phyloP scores from a whole-genome alignment of 805 yeast genomes.

The Monosporozyma unispora region DNA sequence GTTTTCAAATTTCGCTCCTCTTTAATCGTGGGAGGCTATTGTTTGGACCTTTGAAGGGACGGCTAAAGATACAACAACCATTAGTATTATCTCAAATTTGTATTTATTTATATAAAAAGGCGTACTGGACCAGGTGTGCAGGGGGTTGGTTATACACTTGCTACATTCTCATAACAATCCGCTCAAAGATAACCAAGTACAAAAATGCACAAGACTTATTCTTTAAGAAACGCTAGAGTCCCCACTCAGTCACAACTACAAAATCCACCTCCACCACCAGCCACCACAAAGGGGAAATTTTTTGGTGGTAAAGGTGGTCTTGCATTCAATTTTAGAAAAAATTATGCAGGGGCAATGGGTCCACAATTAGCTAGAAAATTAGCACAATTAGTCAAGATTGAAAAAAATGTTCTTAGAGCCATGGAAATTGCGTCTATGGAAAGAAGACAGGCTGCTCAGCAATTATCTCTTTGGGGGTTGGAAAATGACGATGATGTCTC shows the following conservation, averaged over 20 bases:
- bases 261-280: slow-evolving; percentile 89
- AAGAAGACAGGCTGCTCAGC: slow-evolving; percentile 74
- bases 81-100: too few species aligned
- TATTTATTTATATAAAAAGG: too few species aligned
- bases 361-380: slow-evolving; percentile 73
- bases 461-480: slow-evolving; percentile 79
- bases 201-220: slow-evolving; percentile 93
- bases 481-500: slow-evolving; percentile 79
- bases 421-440: slow-evolving; percentile 70
- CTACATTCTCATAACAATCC: too few species aligned
- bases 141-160: too few species aligned
- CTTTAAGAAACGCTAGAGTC: slow-evolving; percentile 88
- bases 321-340: slow-evolving; percentile 50
- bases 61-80: too few species aligned
- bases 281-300: slow-evolving; percentile 75
- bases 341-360: slow-evolving; percentile 70
- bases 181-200: background rate
- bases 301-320: slow-evolving; percentile 81
- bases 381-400: slow-evolving; percentile 68
- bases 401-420: slow-evolving; percentile 72
- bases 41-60: too few species aligned
- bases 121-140: too few species aligned
- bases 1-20: background rate
- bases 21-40: too few species aligned
- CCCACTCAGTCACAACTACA: slow-evolving; percentile 95